Conservation (phyloP, 2,329 filamentous ascomycete genomes). For the Hypoxylon sp. region DNA sequence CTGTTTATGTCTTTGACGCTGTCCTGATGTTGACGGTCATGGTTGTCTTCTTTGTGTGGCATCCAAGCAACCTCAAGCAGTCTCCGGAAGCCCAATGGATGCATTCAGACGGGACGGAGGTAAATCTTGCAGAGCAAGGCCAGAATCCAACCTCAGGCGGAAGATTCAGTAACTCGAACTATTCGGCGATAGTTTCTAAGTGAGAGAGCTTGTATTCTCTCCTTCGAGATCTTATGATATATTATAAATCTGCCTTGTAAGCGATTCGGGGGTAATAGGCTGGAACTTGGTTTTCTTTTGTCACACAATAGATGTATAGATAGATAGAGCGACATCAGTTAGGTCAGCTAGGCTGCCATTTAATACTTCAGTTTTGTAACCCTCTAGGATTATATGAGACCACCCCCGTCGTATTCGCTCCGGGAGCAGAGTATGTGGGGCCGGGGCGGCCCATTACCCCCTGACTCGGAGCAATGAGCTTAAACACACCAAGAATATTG, state of each 20-base stretch:
- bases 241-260: not conserved
- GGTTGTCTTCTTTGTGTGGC: conserved; percentile 43
- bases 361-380: not conserved
- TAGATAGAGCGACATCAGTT: not conserved
- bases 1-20: conserved; percentile 59
- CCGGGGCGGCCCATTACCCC: conserved; percentile 3
- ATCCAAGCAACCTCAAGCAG: conserved; percentile 24
- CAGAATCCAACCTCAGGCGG: not conserved
- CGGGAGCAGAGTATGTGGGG: not conserved
- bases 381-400: not conserved
- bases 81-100: conserved; percentile 2
- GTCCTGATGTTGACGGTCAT: conserved; percentile 57
- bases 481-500: conserved; percentile 1
- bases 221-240: not conserved
- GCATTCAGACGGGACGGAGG: conserved; percentile 8
- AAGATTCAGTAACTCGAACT: not conserved
- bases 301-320: not conserved
- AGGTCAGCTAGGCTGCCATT: not conserved
- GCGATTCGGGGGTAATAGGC: not conserved
- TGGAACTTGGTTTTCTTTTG: not conserved
- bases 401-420: not conserved
- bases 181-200: not conserved
- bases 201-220: not conserved
- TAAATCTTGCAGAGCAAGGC: conserved; percentile 9
- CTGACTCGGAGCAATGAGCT: conserved; percentile 2